A percentile compares a stretch with the other conserved stretches of the same genome.
Evolutionary conservation across 768 basidiomycete species (phyloP).

Genomic region (Boletales sp.): DNA sequence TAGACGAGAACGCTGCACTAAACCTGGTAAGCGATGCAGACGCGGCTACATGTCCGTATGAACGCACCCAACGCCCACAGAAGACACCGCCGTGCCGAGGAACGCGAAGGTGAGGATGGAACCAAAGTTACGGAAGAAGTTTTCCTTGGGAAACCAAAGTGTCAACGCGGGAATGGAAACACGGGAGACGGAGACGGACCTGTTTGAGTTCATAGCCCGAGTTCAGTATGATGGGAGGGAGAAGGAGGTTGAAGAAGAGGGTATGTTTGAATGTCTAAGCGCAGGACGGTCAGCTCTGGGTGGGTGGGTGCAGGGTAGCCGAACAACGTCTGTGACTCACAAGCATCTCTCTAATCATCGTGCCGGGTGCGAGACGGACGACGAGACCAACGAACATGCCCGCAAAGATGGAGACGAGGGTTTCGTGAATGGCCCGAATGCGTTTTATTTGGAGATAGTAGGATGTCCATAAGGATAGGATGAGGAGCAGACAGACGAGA

Average conservation of each 20-base stretch:
- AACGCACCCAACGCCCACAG: slow-evolving; percentile 90
- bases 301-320: not conserved
- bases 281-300: slow-evolving; percentile 10
- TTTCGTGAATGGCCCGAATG: slow-evolving; percentile 95
- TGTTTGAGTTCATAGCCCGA: slow-evolving; percentile 98
- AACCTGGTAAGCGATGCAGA: slow-evolving; percentile 40
- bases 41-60: not conserved
- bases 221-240: slow-evolving; percentile 97
- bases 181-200: slow-evolving; percentile 38
- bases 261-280: slow-evolving; percentile 92
- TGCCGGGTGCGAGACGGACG: slow-evolving; percentile 86
- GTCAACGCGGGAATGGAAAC: not conserved
- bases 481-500: slow-evolving; percentile 87
- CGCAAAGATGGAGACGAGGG: slow-evolving; percentile 90
- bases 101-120: slow-evolving; percentile 95
- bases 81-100: slow-evolving; percentile 92
- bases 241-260: slow-evolving; percentile 95
- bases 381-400: slow-evolving; percentile 95
- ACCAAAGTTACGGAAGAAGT: slow-evolving; percentile 98
- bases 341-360: slow-evolving; percentile 96
- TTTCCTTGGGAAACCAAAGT: slow-evolving; percentile 62
- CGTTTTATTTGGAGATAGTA: slow-evolving; percentile 98
- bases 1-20: slow-evolving; percentile 84
- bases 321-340: slow-evolving; percentile 46
- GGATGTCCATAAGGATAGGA: slow-evolving; percentile 91